These are phyloP conservation scores for Microbotryum silenes-acaulis DNA, from an alignment of 1,284 basidiomycete genomes.

Conservation along the genomic window DNA sequence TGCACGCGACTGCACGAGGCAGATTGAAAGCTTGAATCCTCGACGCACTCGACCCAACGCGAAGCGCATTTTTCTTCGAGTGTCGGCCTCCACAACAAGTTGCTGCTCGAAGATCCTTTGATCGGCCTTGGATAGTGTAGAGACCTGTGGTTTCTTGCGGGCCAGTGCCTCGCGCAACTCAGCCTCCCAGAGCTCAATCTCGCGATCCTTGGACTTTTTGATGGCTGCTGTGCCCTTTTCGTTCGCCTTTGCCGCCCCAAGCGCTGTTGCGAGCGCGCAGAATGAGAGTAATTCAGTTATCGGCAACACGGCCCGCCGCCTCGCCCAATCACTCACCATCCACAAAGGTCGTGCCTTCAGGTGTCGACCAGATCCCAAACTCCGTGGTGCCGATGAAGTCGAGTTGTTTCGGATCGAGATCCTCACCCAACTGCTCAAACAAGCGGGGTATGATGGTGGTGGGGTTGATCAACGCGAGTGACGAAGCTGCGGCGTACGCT, in stretches of 20 bases:
- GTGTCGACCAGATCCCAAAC: conserved; percentile 73
- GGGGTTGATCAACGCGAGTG: conserved; percentile 71
- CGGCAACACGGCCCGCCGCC: no score
- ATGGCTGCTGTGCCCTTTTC: conserved; percentile 6
- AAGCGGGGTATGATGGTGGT: conserved; percentile 57
- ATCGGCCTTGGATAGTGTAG: conserved; percentile 67
- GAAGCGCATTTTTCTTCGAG: conserved; percentile 54
- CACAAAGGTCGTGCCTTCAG: conserved; percentile 65
- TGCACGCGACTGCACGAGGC: conserved; percentile 52
- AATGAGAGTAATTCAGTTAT: conserved; percentile 2
- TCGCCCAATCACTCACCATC: conserved; percentile 46
- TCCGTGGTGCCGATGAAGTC: conserved; percentile 62
- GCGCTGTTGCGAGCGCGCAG: conserved; percentile 14
- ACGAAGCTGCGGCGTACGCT: conserved; percentile 64
- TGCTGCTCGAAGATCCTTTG: conserved; percentile 70
- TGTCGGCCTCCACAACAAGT: conserved; percentile 62
- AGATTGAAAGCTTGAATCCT: conserved; percentile 59
- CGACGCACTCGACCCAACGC: conserved; percentile 55
- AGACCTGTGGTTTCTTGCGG: conserved; percentile 53
- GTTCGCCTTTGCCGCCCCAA: conserved; percentile 20
- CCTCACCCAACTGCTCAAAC: conserved; percentile 56
- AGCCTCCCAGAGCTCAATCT: conserved; percentile 85
- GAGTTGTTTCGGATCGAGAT: conserved; percentile 55
- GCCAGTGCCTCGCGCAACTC: conserved; percentile 78
- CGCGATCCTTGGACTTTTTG: conserved; percentile 62